These are phyloP conservation scores for Rhizopus sp. DNA, from an alignment of 371 early-diverging fungal species.

Conservation along the genomic window DNA sequence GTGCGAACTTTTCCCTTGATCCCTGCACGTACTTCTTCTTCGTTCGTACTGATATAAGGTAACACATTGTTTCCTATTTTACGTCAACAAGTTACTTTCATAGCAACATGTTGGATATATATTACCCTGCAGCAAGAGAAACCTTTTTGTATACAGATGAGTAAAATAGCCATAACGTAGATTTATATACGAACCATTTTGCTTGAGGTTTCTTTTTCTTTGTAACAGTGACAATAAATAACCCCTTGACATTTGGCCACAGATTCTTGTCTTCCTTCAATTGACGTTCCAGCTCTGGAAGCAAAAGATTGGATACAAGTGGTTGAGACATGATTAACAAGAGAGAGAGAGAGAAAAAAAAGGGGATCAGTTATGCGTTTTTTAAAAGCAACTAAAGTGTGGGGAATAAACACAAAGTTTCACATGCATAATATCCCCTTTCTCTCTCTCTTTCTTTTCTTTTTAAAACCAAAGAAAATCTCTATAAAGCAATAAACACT, in stretches of 20 bases:
- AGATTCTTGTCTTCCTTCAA: conserved; percentile 34
- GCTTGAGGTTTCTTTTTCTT: conserved; percentile 37
- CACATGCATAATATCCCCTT: conserved; percentile 1
- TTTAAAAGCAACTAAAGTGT: no score
- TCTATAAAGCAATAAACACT: no score
- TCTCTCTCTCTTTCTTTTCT: no score
- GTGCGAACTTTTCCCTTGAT: conserved; percentile 25
- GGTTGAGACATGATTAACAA: conserved; percentile 2
- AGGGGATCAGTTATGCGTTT: conserved; percentile 5
- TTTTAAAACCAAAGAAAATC: no score
- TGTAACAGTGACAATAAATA: conserved; percentile 44
- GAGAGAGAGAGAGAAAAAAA: conserved; percentile 4
- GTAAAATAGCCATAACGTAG: neutral
- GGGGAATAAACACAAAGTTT: neutral
- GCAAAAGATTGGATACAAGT: conserved; percentile 30
- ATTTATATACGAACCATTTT: conserved; percentile 32
- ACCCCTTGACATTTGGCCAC: conserved; percentile 49
- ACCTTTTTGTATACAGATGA: conserved; percentile 23
- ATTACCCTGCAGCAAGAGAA: conserved; percentile 41
- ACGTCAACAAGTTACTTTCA: neutral
- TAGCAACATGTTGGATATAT: neutral
- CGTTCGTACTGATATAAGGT: conserved; percentile 37
- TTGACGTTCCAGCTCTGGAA: conserved; percentile 53
- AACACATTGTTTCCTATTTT: conserved; percentile 23
- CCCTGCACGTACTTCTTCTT: conserved; percentile 23